A percentile compares a stretch with the other conserved stretches of the same genome.
Conservation (phyloP, 768 basidiomycete species). For the Mycena galericulata region DNA sequence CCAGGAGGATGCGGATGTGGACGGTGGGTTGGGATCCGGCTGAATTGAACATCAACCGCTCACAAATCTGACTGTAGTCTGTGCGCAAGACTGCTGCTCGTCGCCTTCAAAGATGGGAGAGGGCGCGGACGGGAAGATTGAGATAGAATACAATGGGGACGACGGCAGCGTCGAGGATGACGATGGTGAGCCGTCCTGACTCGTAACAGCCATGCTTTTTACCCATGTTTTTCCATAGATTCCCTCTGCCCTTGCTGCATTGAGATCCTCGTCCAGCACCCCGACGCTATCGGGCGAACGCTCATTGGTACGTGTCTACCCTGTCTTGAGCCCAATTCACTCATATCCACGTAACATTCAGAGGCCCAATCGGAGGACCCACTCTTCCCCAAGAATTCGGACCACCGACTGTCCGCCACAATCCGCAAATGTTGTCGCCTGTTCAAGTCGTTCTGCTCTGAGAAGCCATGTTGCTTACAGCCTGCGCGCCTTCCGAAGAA, state of each 20-base stretch:
- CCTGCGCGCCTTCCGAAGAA: background rate
- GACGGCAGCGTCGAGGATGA: slow-evolving; percentile 7
- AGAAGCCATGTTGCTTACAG: slow-evolving; percentile 23
- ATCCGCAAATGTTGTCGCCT: slow-evolving; percentile 24
- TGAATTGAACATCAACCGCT: background rate
- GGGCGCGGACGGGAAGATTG: background rate
- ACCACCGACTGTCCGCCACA: slow-evolving; percentile 9
- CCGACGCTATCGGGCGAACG: slow-evolving; percentile 21
- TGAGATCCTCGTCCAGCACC: slow-evolving; percentile 21
- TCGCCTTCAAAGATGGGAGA: slow-evolving; percentile 6
- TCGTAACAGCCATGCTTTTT: background rate
- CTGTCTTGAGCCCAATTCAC: background rate
- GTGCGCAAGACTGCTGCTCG: slow-evolving; percentile 18
- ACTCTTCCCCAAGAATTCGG: slow-evolving; percentile 25
- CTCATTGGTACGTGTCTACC: slow-evolving; percentile 4
- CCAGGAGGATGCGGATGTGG: background rate
- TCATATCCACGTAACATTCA: slow-evolving; percentile 1
- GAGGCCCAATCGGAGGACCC: slow-evolving; percentile 17
- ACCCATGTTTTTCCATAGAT: slow-evolving; percentile 8
- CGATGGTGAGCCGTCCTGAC: slow-evolving; percentile 15
- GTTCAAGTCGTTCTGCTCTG: slow-evolving; percentile 13
- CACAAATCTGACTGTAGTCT: background rate
- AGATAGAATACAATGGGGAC: background rate
- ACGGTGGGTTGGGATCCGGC: background rate
- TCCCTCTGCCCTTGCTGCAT: slow-evolving; percentile 29